Base-by-base conservation (phyloP, 768 basidiomycete species). In the Pluteus cervinus region DNA sequence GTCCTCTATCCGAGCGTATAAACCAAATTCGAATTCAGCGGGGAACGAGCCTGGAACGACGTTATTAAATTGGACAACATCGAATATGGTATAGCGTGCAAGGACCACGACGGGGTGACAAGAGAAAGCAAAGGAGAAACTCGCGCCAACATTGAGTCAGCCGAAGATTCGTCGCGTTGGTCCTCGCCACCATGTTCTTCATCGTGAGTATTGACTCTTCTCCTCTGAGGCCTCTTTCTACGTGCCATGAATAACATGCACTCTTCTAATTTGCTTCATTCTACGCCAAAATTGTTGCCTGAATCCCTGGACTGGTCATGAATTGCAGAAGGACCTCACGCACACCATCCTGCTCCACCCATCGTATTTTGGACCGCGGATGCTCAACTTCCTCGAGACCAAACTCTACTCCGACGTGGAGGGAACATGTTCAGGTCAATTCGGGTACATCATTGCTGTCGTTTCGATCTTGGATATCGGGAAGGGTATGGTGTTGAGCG, bases 281-380 rank as follows among this genome's bases (percentile, higher is more conserved):
- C 21, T n/a, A 23, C 37, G 24, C 18, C 16, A 31, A 9, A n/a
- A 5, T 23, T 17, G 10, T 12, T 7, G 8, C 22, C 24, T 9
- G 28, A 14, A 34, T 18, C 43, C 22, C 34, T 45, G 23, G 36
- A 39, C 41, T 18, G 37, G 45, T 34, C 31, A 32, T 40, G 29
- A 29, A 22, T 40, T 22, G 34, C 51, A 98, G 94, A 94, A 96
- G 76, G 86, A 93, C 57, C 75, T 99, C 7, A 88, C 87, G n/a
- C 92, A 98, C 57, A 94, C 92, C 4, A 96, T 98, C 55, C 79
- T 93, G 24, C 75, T 99, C 17, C 94, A 98, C 56, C 96, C 96
- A 17, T 97, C 94, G 12, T 99, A 96, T 62, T 99, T 99, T 56
- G 93, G 93, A 6, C 89, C 94, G 7, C 84, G 88, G 46, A 92